Conservation (phyloP, 768 basidiomycete species). For the Clitopilus hobsonii region DNA sequence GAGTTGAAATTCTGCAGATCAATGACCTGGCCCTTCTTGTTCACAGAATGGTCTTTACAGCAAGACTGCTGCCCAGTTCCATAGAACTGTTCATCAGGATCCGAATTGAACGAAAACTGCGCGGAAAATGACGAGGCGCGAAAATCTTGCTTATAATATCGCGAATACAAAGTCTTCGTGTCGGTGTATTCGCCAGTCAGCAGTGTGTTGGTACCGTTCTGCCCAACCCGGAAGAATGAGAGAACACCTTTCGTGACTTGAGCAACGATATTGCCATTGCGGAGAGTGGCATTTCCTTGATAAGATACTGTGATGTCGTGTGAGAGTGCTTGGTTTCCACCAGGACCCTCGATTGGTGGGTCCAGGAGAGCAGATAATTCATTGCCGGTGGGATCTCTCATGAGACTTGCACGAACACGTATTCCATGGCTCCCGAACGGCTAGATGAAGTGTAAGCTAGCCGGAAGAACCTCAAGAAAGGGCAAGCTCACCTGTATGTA, state of each 20-base stretch:
- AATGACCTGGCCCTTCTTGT: conserved; percentile 33
- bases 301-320: conserved; percentile 24
- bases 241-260: conserved; percentile 18
- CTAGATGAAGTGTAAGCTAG: conserved; percentile 9
- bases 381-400: conserved; percentile 27
- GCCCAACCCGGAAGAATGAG: conserved; percentile 25
- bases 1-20: conserved; percentile 33
- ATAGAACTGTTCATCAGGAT: conserved; percentile 29
- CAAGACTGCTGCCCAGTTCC: conserved; percentile 32
- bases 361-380: conserved; percentile 30
- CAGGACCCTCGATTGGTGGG: conserved; percentile 30
- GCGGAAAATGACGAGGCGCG: conserved; percentile 24
- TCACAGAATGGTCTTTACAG: conserved; percentile 29
- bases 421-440: conserved; percentile 32
- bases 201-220: conserved; percentile 20
- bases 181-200: conserved; percentile 26
- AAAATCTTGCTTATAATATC: conserved; percentile 28
- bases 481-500: conserved; percentile 23
- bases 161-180: conserved; percentile 22
- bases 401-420: conserved; percentile 28
- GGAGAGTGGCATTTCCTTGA: conserved; percentile 22
- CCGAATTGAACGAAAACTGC: conserved; percentile 24
- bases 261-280: conserved; percentile 27
- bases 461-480: not conserved
- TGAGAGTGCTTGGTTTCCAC: conserved; percentile 21